A percentile compares a stretch with the other conserved stretches of the same genome.
phyloP scores from a whole-genome alignment of 345 rosid species.

The Eucalyptus curtisii region DNA sequence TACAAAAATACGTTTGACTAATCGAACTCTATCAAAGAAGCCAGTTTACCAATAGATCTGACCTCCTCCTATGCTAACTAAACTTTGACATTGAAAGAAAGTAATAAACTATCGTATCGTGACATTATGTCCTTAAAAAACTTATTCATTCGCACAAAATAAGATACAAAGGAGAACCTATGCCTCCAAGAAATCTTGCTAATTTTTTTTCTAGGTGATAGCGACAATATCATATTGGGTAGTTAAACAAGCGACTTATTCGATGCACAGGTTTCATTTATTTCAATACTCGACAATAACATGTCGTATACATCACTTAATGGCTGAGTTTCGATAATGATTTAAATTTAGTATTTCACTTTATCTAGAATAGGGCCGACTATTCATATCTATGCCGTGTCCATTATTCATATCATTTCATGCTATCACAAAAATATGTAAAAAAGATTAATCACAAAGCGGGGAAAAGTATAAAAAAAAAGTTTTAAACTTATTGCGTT shows the following conservation, averaged over 20 bases:
- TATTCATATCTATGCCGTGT: background rate
- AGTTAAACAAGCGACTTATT: background rate
- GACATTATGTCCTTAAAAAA: background rate
- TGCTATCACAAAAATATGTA: background rate
- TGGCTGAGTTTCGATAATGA: background rate
- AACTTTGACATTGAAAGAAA: background rate
- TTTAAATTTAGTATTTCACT: background rate
- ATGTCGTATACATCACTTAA: background rate
- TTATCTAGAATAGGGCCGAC: background rate
- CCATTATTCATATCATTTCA: background rate
- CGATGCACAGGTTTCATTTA: background rate
- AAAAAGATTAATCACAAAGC: background rate
- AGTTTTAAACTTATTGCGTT: fast-evolving
- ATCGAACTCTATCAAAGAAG: background rate
- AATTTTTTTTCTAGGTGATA: background rate
- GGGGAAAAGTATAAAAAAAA: background rate
- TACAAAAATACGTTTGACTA: background rate
- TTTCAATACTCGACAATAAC: background rate
- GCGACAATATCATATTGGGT: background rate
- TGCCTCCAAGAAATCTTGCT: background rate
- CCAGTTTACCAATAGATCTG: background rate
- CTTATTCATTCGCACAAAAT: background rate
- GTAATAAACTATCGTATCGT: background rate
- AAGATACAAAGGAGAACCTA: background rate
- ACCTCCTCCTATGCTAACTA: background rate